Conservation (phyloP, 2,329 filamentous ascomycete species). For the Trichocomaceae sp. region DNA sequence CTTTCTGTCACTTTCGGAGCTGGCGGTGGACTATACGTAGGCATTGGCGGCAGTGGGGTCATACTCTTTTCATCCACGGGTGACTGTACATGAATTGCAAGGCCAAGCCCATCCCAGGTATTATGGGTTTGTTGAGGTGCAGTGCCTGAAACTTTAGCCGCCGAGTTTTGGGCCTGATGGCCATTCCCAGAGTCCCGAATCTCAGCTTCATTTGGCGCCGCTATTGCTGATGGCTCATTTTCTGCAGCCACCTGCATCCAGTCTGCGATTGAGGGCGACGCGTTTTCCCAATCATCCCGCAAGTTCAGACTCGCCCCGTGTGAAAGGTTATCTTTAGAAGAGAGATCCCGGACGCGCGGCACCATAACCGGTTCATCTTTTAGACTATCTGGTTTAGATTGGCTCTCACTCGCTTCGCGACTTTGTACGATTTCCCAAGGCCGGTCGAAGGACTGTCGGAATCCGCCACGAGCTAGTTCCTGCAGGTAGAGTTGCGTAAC, state of each 20-base stretch:
- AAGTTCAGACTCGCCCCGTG: constrained; percentile 40
- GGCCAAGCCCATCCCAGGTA: constrained; percentile 33
- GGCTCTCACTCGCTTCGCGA: constrained; percentile 13
- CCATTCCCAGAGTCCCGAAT: constrained; percentile 14
- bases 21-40: constrained; percentile 43
- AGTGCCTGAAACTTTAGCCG: constrained; percentile 15
- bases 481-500: constrained; percentile 51
- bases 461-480: constrained; percentile 35
- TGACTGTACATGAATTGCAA: constrained; percentile 38
- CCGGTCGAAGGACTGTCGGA: constrained; percentile 18
- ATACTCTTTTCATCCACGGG: constrained; percentile 18
- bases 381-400: constrained; percentile 23
- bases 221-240: constrained; percentile 33
- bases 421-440: constrained; percentile 20
- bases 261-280: constrained; percentile 45
- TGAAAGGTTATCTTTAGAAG: constrained; percentile 22
- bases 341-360: constrained; percentile 16
- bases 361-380: constrained; percentile 33
- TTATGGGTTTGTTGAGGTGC: constrained; percentile 22
- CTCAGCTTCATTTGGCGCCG: constrained; percentile 11
- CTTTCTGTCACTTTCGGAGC: constrained; percentile 18
- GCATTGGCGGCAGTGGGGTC: constrained; percentile 33
- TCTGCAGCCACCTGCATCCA: constrained; percentile 42
- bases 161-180: constrained; percentile 24
- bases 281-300: constrained; percentile 44